These are phyloP conservation scores for Fusarium sp. DNA, from an alignment of 2,329 filamentous ascomycete species.

Conservation along the genomic window DNA sequence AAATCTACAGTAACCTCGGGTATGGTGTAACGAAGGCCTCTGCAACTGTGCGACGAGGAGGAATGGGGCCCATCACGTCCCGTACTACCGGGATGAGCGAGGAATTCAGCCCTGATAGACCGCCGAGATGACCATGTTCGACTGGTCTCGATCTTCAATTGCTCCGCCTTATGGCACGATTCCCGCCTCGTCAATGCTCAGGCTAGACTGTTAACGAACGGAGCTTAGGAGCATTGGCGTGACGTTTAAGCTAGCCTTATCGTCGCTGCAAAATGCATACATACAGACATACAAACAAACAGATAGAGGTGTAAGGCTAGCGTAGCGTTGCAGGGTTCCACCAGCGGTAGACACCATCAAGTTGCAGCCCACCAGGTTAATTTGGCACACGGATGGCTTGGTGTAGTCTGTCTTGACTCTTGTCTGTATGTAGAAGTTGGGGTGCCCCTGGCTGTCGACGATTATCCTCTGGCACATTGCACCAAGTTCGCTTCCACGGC, in stretches of 20 bases:
- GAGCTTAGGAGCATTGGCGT: constrained; percentile 35
- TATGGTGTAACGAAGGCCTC: constrained; percentile 19
- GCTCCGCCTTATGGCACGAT: constrained; percentile 44
- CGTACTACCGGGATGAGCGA: constrained; percentile 40
- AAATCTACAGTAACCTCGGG: constrained; percentile 31
- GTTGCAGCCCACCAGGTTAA: constrained; percentile 26
- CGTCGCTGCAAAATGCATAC: constrained; percentile 5
- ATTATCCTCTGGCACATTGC: constrained; percentile 38
- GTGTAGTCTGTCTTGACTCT: constrained; percentile 19
- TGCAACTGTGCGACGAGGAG: constrained; percentile 28
- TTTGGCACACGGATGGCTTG: constrained; percentile 45
- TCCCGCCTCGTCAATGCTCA: constrained; percentile 34
- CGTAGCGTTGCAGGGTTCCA: constrained; percentile 24
- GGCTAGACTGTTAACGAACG: constrained; percentile 32
- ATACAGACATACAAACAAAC: no score
- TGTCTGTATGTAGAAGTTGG: background rate
- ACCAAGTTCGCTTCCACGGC: constrained; percentile 25
- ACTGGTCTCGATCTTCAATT: constrained; percentile 42
- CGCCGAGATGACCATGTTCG: constrained; percentile 28
- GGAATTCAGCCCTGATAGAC: constrained; percentile 27
- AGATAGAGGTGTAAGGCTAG: constrained; percentile 4
- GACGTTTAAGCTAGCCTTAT: constrained; percentile 42
- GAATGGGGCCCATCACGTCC: constrained; percentile 39
- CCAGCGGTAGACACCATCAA: constrained; percentile 31
- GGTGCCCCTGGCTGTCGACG: constrained; percentile 32